Evolutionary conservation across 1,284 basidiomycete genomes (phyloP).

Genomic region (Phaffia rhodozyma): DNA sequence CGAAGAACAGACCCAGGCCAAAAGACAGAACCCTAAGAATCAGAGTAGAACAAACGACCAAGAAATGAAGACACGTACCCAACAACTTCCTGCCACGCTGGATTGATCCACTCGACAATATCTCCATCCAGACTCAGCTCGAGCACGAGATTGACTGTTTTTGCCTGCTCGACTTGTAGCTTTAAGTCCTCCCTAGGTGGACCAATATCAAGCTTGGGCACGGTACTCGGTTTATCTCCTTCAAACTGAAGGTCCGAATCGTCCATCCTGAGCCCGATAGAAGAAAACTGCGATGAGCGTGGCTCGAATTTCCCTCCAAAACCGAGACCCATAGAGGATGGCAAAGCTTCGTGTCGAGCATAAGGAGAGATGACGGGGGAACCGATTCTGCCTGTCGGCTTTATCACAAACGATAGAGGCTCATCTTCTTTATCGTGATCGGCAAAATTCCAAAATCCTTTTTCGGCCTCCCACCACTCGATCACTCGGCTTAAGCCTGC

Average conservation of each 20-base stretch:
- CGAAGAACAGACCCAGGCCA: slow-evolving; percentile 11
- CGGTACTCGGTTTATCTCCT: slow-evolving; percentile 16
- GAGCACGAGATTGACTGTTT: slow-evolving; percentile 88
- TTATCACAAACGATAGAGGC: slow-evolving; percentile 76
- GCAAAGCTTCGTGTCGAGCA: background rate
- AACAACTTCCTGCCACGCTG: slow-evolving; percentile 78
- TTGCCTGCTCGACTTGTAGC: slow-evolving; percentile 78
- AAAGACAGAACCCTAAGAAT: background rate
- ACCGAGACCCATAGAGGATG: slow-evolving; percentile 7
- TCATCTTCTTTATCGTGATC: slow-evolving; percentile 66
- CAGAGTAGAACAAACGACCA: background rate
- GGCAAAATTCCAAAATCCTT: slow-evolving; percentile 98
- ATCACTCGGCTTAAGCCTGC: slow-evolving; percentile 90
- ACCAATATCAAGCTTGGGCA: background rate
- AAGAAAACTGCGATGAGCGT: background rate
- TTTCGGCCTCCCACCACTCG: slow-evolving; percentile 99
- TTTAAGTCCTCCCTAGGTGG: slow-evolving; percentile 52
- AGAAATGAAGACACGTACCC: slow-evolving; percentile 51
- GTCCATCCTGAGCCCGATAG: slow-evolving; percentile 8
- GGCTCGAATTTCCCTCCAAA: background rate
- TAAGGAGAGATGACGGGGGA: background rate
- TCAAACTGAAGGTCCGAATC: slow-evolving; percentile 2
- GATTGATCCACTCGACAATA: slow-evolving; percentile 76
- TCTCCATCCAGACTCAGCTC: slow-evolving; percentile 90
- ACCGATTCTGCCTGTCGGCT: slow-evolving; percentile 50